Evolutionary conservation across 2,329 filamentous ascomycete species (phyloP), one percentile per base, ranked within the genome.

Genomic region (Moelleriella libera): DNA sequence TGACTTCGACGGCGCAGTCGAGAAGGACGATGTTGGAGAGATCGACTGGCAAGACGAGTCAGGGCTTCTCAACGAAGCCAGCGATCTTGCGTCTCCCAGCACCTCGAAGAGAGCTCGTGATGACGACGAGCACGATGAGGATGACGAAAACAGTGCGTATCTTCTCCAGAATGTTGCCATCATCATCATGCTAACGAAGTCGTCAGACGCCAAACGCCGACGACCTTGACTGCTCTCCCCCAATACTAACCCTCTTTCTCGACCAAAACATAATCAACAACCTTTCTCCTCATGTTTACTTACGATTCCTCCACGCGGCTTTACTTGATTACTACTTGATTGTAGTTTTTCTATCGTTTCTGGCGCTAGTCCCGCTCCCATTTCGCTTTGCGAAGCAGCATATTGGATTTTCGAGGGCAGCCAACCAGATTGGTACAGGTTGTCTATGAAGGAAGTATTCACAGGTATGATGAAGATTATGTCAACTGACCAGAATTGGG

Each of bases 1-100:
- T 31, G n/a, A 37, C 6, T 8, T 31, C 5, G 44, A 32, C 4
- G 44, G 43, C 14, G 30, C 41, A 41, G 41, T 37, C 39, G 43
- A 44, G 12, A 34, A 48, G 29, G 48, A 48, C 30, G 48, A 43
- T 12, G 21, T 46, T 41, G 45, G 40, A 14, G 48, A 51, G n/a
- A 55, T 55, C 30, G 52, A 55, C 37, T 55, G 53, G 53, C 45
- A 49, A 45, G 50, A 54, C 30, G 52, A 53, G 5, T n/a, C 37
- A 30, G 51, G 49, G 10, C 42, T 32, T 6, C 34, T 41, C 29
- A 21, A 12, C 6, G 42, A 49, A 34, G 48, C 31, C 7, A 40
- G 40, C 14, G 48, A 11, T 34, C 45, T 28, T 29, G 50, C 47
- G 30, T 45, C 51, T 12, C 30, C 42, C 39, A 44, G 21, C 14